Percentiles rank a stretch among this genome's conserved stretches.
Evolutionary conservation across 2,329 filamentous ascomycete species (phyloP).

Genomic region (Pyricularia sp.): DNA sequence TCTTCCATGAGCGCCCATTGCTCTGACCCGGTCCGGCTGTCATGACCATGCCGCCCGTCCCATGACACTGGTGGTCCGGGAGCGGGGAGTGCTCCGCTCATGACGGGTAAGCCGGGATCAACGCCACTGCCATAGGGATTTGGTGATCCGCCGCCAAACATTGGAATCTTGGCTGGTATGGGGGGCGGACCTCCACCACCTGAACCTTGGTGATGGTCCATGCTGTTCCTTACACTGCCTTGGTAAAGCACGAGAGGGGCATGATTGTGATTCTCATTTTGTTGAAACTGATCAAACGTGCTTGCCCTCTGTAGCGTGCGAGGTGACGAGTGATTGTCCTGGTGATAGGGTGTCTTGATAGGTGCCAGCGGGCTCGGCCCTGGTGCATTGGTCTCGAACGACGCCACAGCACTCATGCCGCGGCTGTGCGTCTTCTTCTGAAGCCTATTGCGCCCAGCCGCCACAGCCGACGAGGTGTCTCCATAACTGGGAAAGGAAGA

Average conservation of each 20-base stretch:
- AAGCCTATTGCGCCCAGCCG: conserved; percentile 42
- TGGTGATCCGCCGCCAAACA: conserved; percentile 32
- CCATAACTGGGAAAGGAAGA: neutral
- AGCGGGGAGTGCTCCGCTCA: conserved; percentile 17
- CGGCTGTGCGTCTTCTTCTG: conserved; percentile 40
- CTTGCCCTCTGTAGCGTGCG: conserved; percentile 30
- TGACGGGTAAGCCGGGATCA: conserved; percentile 12
- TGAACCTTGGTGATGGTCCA: conserved; percentile 13
- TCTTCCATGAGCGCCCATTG: conserved; percentile 54
- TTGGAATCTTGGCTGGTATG: conserved; percentile 57
- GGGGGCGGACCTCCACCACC: conserved; percentile 32
- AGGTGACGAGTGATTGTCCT: conserved; percentile 32
- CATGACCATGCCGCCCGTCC: conserved; percentile 17
- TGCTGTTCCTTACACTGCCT: conserved; percentile 15
- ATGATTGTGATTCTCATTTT: conserved; percentile 34
- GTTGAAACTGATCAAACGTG: conserved; percentile 29
- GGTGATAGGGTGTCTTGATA: conserved; percentile 36
- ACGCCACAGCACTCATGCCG: neutral
- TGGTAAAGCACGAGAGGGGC: conserved; percentile 21
- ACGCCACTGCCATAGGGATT: conserved; percentile 3
- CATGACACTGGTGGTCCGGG: conserved; percentile 6
- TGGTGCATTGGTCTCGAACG: neutral
- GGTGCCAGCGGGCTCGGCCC: conserved; percentile 38
- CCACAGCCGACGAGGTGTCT: conserved; percentile 8
- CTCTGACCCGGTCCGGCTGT: conserved; percentile 20